phyloP scores from a whole-genome alignment of 2,329 filamentous ascomycete genomes.

The Fusarium albosuccineum region DNA sequence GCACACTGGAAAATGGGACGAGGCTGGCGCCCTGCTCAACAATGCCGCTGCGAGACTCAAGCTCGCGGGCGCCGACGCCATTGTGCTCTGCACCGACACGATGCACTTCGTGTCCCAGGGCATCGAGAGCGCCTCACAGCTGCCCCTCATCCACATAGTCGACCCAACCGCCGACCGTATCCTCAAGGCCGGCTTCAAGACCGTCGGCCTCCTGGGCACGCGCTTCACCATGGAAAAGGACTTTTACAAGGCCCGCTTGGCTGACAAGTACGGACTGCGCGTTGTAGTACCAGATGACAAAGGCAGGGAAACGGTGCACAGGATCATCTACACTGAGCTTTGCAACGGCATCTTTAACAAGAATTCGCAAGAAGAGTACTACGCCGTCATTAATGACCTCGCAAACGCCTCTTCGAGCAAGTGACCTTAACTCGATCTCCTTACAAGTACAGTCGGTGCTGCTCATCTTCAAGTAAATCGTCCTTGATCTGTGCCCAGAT shows the following conservation, averaged over 20 bases:
- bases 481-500: too few relatives aligned
- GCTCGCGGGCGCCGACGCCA: constrained; percentile 39
- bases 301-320: constrained; percentile 28
- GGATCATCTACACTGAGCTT: constrained; percentile 40
- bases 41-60: constrained; percentile 31
- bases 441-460: too few relatives aligned
- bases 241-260: constrained; percentile 38
- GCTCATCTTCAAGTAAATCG: too few relatives aligned
- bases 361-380: constrained; percentile 27
- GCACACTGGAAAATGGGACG: constrained; percentile 32
- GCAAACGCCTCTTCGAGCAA: not conserved
- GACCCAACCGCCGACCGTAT: constrained; percentile 41
- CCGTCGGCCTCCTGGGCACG: constrained; percentile 39
- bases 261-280: constrained; percentile 15
- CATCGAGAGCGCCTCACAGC: constrained; percentile 17
- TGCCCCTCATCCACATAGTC: constrained; percentile 44
- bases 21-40: constrained; percentile 29
- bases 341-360: constrained; percentile 38
- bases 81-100: constrained; percentile 45
- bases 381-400: constrained; percentile 21
- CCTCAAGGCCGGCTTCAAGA: constrained; percentile 19
- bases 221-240: constrained; percentile 44
- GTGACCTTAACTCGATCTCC: too few relatives aligned
- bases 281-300: constrained; percentile 25
- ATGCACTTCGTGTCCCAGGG: constrained; percentile 39